phyloP scores from a whole-genome alignment of 2,329 filamentous ascomycete genomes.

The Alternaria dauci region DNA sequence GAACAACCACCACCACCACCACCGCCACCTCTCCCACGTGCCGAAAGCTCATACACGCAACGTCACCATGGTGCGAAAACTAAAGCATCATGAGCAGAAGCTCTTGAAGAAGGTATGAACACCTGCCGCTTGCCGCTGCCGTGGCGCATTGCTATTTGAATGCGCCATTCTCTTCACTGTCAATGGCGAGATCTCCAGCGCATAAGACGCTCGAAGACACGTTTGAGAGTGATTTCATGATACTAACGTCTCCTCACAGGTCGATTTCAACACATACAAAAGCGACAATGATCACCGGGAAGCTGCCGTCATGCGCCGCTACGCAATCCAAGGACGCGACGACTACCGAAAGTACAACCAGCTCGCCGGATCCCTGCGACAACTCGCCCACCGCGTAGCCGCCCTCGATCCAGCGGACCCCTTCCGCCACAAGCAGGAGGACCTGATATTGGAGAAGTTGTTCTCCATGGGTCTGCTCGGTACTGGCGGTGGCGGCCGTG shows the following conservation, averaged over 20 bases:
- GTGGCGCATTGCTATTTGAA: not conserved
- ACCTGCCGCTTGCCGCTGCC: not conserved
- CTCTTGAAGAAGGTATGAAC: constrained; percentile 72
- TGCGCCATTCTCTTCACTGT: not conserved
- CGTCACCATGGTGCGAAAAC: constrained; percentile 82
- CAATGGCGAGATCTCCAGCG: not conserved
- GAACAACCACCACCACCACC: not conserved
- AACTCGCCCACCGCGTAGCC: constrained; percentile 87
- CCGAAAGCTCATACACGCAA: too few relatives aligned
- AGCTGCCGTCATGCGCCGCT: constrained; percentile 79
- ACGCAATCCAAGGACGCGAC: constrained; percentile 83
- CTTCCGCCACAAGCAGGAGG: constrained; percentile 83
- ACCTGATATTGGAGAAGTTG: constrained; percentile 87
- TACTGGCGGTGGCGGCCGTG: constrained; percentile 68
- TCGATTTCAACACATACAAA: constrained; percentile 95
- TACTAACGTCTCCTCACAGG: constrained; percentile 46
- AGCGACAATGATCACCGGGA: constrained; percentile 87
- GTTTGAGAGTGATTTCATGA: not conserved
- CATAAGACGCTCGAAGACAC: not conserved
- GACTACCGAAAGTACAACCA: constrained; percentile 72
- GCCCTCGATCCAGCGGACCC: constrained; percentile 81
- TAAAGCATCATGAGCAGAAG: constrained; percentile 94
- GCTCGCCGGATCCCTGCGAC: constrained; percentile 72
- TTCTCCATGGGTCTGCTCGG: constrained; percentile 89
- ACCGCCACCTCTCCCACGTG: not conserved